Base-by-base conservation (phyloP, 1,139 yeast genomes). In the Yamadazyma buinensis region DNA sequence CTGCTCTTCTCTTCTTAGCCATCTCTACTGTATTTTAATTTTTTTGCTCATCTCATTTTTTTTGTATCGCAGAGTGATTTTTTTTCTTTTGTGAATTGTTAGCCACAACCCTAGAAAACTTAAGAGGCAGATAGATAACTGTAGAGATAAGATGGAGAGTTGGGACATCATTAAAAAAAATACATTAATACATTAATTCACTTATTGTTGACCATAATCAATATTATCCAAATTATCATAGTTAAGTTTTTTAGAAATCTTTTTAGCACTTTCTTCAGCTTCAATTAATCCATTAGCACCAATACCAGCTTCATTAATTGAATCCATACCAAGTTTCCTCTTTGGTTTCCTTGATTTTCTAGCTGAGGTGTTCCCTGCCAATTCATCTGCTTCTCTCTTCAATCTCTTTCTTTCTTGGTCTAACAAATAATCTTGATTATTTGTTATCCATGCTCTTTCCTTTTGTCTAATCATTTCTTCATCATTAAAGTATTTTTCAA, bases 1-100 rank as follows among this genome's bases (percentile, higher is more conserved):
- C 95, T 27, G 95, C 94, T 73, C 96, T 84, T 65, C 87, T 82
- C 57, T 80, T 75, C 63, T 83, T 85, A 28, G 76, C 95, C 97
- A 88, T 90, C 34, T 28, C 54, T 21, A 24, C 7, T 23, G 12
- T 22, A 23, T 23, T n/a, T 10, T n/a, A 27, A 12, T 23, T 29
- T 15, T 31, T 30, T 18, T 18, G 28, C 34, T 26, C 29, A 26
- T 26, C 34, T 22, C 34, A 28, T n/a, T 13, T 24, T 23, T 24
- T 24, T 13, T 24, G 7, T 9, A 15, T 24, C 10, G 26, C 7
- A 22, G 23, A n/a, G n/a, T n/a, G n/a, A n/a, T n/a, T n/a, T n/a
- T n/a, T n/a, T n/a, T n/a, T n/a, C n/a, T n/a, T n/a, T n/a, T n/a
- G n/a, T n/a, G n/a, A n/a, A n/a, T n/a, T n/a, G n/a, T n/a, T n/a